Base-by-base conservation (phyloP, 2,329 filamentous ascomycete species). In the Hawksworthiomyces lignivorus region DNA sequence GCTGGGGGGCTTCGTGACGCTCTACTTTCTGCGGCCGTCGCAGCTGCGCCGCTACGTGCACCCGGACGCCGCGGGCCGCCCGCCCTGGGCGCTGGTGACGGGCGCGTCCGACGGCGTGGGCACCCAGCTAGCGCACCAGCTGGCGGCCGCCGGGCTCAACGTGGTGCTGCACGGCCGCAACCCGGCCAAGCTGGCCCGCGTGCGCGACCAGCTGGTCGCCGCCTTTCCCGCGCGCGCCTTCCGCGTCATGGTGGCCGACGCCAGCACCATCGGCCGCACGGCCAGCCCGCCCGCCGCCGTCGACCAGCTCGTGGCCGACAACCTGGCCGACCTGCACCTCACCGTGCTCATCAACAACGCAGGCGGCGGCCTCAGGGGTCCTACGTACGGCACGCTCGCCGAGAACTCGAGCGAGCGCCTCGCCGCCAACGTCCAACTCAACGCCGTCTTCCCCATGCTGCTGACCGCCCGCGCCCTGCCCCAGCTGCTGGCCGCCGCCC, bases 121-220 rank as follows among this genome's bases (percentile, higher is more conserved):
- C 10, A 59, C 60, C 21, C 67, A 59, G 0, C 68, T 77, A 45
- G 65, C 66, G 4, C 55, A 67, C 41, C 69, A 74, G 50, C 68
- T 80, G n/a, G 68, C 68, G 15, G 45, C 49, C 0, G 58, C 57
- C 12, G 71, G 72, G 35, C 77, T 78, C 64, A 72, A 75, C 50
- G 62, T 80, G 26, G 60, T 78, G 14, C 52, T 80, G 8, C 75
- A 80, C 47, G 74, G 75, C n/a, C 68, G 73, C 27, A 74, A 73
- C 45, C 47, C 50, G 3, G 46, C 56, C 4, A 78, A 77, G 49
- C 62, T 80, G 4, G 52, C 62, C 3, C 42, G 42, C 2, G 57
- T 72, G n/a, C 53, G 59, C n/a, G 40, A 52, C 2, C 54, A 63
- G 20, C 62, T 79, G 1, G 46, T 53, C 2, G n/a, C 50, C 1